Base-by-base conservation (phyloP, 805 yeast genomes). In the Spathaspora girioi region DNA sequence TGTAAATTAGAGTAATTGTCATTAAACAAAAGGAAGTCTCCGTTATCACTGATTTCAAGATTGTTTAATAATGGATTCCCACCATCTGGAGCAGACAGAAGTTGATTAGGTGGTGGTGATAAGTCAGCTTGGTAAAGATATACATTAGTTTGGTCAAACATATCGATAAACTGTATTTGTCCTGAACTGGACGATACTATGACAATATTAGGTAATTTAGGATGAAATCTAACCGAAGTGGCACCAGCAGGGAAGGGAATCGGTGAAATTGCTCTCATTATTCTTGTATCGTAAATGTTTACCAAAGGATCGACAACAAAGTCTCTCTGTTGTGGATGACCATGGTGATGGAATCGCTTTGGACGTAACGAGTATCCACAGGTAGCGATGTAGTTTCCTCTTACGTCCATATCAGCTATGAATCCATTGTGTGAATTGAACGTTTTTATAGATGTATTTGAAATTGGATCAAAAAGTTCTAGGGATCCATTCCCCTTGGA, bases 211-310 rank as follows among this genome's bases (percentile, higher is more conserved):
- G 97, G 87, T 47, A 91, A 64, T 54, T 87, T 86, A 6, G 98
- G 97, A 69, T 93, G 97, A 54, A 93, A 76, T 46, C 87, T 78
- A 1, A 87, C 94, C 63, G 80, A 87, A 9, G 87, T 78, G 0
- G 98, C 97, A 11, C 97, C 97, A 0, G 91, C 86, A 0, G 94
- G 91, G 61, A 91, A 90, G 3, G 97, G 82, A 7, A 93, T 76
- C 2, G 97, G 97, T 0, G 96, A 75, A 50, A 85, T 67, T 1
- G 91, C 78, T 48, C 81, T 78, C 81, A 88, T 74, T 51, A 83
- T 79, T 54, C 96, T 78, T 29, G 89, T 65, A 65, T 94, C 98
- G 65, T 82, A 90, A 18, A 90, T 83, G 57, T 85, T 85, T 18
- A 93, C 91, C 54, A 93, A 76, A 0, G 96, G 93, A 62, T 94